These are phyloP conservation scores for Thalassiosira hispida DNA, from an alignment of 352 stramenopile genomes.

Conservation along the genomic window DNA sequence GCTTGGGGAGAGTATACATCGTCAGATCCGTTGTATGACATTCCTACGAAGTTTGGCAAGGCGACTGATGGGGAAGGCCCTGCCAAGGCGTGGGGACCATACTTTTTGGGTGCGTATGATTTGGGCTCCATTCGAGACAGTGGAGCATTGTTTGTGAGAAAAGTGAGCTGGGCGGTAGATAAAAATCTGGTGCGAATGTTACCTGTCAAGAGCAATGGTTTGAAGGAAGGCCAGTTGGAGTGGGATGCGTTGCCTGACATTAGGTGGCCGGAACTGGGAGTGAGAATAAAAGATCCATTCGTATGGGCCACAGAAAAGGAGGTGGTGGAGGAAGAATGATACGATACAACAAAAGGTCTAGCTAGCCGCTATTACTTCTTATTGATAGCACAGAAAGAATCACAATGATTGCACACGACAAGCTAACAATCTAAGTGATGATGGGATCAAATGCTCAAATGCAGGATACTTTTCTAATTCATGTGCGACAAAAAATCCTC, in stretches of 20 bases:
- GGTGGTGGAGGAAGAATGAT: constrained; percentile 8
- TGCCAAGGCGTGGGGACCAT: constrained; percentile 79
- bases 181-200: constrained; percentile 74
- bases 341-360: background rate
- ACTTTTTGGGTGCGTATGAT: constrained; percentile 86
- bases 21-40: constrained; percentile 43
- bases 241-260: constrained; percentile 70
- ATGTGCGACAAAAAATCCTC: constrained; percentile 18
- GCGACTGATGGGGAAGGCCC: constrained; percentile 47
- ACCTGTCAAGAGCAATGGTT: constrained; percentile 46
- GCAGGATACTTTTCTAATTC: too few relatives aligned
- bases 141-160: constrained; percentile 83
- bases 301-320: constrained; percentile 21
- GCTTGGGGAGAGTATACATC: constrained; percentile 55
- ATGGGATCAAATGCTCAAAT: too few relatives aligned
- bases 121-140: constrained; percentile 68
- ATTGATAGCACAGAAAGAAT: too few relatives aligned
- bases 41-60: constrained; percentile 42
- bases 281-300: constrained; percentile 47
- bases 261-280: constrained; percentile 63
- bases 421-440: too few relatives aligned
- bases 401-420: too few relatives aligned
- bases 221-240: constrained; percentile 9
- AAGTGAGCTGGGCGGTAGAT: constrained; percentile 77
- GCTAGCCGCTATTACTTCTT: background rate